Evolutionary conservation across 164 flowering plant genomes (phyloP).

Genomic region (Magnolia kwangsiensis): DNA sequence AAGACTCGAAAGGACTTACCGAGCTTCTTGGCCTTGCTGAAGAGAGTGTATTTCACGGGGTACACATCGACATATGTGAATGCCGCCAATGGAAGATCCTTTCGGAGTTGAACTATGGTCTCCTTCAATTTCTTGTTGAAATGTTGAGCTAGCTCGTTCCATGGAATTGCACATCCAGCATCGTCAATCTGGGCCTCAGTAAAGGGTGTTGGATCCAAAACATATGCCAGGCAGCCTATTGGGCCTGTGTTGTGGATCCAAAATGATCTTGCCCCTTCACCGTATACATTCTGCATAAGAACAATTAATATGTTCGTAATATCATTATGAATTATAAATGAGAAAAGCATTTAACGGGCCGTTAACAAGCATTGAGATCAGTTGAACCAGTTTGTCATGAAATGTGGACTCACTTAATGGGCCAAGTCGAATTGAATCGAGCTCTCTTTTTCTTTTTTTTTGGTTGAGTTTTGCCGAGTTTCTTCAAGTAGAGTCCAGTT

Average conservation of each 20-base stretch:
- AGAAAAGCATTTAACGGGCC: too few relatives aligned
- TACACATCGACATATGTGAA: slow-evolving; percentile 56
- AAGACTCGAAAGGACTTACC: slow-evolving; percentile 24
- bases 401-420: too few relatives aligned
- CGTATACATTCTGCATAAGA: slow-evolving; percentile 29
- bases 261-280: slow-evolving; percentile 45
- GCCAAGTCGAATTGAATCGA: too few relatives aligned
- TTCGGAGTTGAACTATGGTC: slow-evolving; percentile 33
- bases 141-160: slow-evolving; percentile 41
- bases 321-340: too few relatives aligned
- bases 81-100: slow-evolving; percentile 36
- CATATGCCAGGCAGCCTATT: slow-evolving; percentile 48
- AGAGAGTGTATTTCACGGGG: slow-evolving; percentile 43
- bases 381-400: too few relatives aligned
- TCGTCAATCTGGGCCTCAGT: slow-evolving; percentile 32
- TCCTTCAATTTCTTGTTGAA: slow-evolving; percentile 41
- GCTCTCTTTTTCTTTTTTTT: too few relatives aligned
- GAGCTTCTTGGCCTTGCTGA: slow-evolving; percentile 34
- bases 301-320: too few relatives aligned
- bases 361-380: too few relatives aligned
- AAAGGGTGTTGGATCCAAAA: slow-evolving; percentile 25
- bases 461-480: too few relatives aligned
- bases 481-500: too few relatives aligned
- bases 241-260: slow-evolving; percentile 72
- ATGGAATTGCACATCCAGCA: slow-evolving; percentile 42